Conservation (phyloP, 768 basidiomycete species). For the Auriscalpium orientale region DNA sequence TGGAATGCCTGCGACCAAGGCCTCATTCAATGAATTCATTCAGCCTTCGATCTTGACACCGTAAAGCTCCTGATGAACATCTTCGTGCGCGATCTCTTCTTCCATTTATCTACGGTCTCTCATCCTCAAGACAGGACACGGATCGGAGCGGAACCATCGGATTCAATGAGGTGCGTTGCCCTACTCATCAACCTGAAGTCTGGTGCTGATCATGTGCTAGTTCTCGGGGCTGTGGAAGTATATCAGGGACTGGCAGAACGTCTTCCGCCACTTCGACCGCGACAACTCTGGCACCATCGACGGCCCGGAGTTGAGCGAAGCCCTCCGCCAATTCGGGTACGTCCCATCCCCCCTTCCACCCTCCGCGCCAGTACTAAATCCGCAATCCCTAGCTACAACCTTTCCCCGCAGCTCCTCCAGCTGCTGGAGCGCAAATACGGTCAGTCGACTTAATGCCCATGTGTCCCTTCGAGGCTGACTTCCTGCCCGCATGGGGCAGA, state of each 20-base stretch:
- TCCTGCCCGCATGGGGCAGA: not conserved
- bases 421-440: slow-evolving; percentile 78
- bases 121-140: slow-evolving; percentile 38
- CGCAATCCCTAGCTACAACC: slow-evolving; percentile 41
- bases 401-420: slow-evolving; percentile 55
- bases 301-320: slow-evolving; percentile 53
- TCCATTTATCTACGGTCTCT: not conserved
- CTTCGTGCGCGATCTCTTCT: slow-evolving; percentile 47
- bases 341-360: slow-evolving; percentile 18
- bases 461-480: not conserved
- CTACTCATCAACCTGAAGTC: not conserved
- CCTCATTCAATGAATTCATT: too few species aligned
- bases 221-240: slow-evolving; percentile 79
- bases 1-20: not conserved
- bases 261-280: slow-evolving; percentile 79
- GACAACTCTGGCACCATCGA: slow-evolving; percentile 81
- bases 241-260: slow-evolving; percentile 84
- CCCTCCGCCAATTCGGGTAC: slow-evolving; percentile 63
- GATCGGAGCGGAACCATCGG: slow-evolving; percentile 74
- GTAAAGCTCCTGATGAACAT: slow-evolving; percentile 80
- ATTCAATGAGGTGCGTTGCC: slow-evolving; percentile 58
- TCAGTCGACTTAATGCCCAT: slow-evolving; percentile 26
- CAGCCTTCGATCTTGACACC: slow-evolving; percentile 81
- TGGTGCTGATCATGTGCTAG: slow-evolving; percentile 19
- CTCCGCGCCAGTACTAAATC: not conserved